Evolutionary conservation across 306 rosid species (phyloP).

Genomic region (Albizia julibrissin): DNA sequence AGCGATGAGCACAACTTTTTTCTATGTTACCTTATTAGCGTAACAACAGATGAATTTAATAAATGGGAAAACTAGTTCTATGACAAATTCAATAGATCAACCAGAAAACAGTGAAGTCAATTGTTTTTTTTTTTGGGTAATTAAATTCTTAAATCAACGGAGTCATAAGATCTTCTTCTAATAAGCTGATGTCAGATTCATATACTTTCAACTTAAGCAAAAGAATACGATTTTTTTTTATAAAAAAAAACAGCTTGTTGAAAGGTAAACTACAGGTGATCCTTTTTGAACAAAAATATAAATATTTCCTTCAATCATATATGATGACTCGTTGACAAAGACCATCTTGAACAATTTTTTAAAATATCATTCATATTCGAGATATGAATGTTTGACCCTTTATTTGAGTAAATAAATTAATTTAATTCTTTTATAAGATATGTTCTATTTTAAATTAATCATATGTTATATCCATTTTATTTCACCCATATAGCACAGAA

Average conservation of each 20-base stretch:
- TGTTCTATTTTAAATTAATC: background rate
- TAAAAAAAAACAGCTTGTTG: background rate
- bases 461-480: background rate
- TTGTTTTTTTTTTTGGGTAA: background rate
- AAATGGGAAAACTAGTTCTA: background rate
- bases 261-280: background rate
- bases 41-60: background rate
- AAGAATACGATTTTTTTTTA: background rate
- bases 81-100: conserved; percentile 3
- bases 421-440: background rate
- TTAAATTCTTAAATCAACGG: background rate
- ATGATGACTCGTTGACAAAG: background rate
- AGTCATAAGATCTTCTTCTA: background rate
- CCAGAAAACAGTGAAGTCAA: background rate
- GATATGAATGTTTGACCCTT: background rate
- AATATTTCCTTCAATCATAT: background rate
- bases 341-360: background rate
- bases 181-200: background rate
- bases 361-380: background rate
- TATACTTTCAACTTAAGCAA: background rate
- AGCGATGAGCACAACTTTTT: background rate
- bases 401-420: background rate
- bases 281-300: background rate
- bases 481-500: background rate
- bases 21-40: background rate